Evolutionary conservation across 192 early-diverging fungal species (phyloP), one percentile per base, ranked within the genome.

Genomic region (Linnemannia zychae): DNA sequence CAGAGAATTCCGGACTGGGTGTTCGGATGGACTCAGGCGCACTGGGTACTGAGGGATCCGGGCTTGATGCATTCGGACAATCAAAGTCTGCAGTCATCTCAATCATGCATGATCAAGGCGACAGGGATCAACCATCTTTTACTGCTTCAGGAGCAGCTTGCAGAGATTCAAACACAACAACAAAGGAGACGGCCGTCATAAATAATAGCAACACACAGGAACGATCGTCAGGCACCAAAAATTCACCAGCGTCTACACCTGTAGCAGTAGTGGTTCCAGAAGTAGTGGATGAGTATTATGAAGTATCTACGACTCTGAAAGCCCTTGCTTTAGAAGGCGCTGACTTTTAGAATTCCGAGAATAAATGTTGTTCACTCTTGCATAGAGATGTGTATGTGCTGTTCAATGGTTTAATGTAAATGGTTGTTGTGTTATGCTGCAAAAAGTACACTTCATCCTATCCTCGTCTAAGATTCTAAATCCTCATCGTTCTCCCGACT

Each of bases 261-360:
- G 16, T 68, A 38, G 18, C 31, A 68, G 60, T 47, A 40, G 34
- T 49, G 17, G 57, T 37, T 46, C 60, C 69, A 18, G 83, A 85
- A 38, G 69, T 66, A 7, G 83, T 76, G 12, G 83, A 85, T 12
- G 77, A 85, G 74, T 85, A 79, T 47, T 85, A 85, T 40, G 83
- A 85, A 49, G 83, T 85, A 0, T 85, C 83, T 2, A 79, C 76
- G 74, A 79, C 83, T 2, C 74, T 85, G 34, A 85, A 79, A 53
- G 83, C 83, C 17, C 50, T 85, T n/a, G 77, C 83, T 17, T 48
- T 85, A 1, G 83, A 85, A 40, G 83, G 83, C 13, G 83, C 83
- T 1, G 83, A 85, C 34, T 85, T 78, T 71, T 85, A 68, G 47
- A 17, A 18, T 20, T 46, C 15, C 33, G 16, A 68, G 37, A n/a